A percentile compares a stretch with the other conserved stretches of the same genome.
phyloP scores from a whole-genome alignment of 371 early-diverging fungal genomes.

The Haplosporangium sp. region DNA sequence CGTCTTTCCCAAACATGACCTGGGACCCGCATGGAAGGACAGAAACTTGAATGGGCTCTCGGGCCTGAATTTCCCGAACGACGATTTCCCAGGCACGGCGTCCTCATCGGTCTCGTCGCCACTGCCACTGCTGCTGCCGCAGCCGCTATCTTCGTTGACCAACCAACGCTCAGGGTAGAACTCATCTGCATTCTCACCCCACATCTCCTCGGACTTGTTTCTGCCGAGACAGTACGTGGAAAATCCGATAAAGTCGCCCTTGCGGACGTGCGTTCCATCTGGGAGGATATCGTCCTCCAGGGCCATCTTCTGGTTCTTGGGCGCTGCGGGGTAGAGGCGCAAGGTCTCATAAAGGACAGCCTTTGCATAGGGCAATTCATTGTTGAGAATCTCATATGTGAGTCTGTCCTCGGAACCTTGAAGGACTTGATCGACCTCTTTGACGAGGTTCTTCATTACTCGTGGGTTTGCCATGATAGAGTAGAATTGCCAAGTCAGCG shows the following conservation, averaged over 20 bases:
- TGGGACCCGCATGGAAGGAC: too few relatives aligned
- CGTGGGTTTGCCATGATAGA: slow-evolving; percentile 65
- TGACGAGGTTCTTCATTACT: slow-evolving; percentile 64
- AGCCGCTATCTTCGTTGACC: too few relatives aligned
- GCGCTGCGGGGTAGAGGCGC: slow-evolving; percentile 78
- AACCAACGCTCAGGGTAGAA: too few relatives aligned
- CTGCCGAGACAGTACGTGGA: slow-evolving; percentile 64
- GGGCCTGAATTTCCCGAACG: too few relatives aligned
- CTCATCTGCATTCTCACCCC: too few relatives aligned
- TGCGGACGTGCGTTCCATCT: slow-evolving; percentile 66
- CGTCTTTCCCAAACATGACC: too few relatives aligned
- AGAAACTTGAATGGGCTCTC: too few relatives aligned
- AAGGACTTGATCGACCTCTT: slow-evolving; percentile 60
- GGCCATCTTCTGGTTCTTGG: slow-evolving; percentile 72
- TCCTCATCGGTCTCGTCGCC: too few relatives aligned
- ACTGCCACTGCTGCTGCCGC: too few relatives aligned
- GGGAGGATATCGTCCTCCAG: slow-evolving; percentile 75
- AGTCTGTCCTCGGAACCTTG: slow-evolving; percentile 20
- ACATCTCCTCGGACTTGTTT: too few relatives aligned
- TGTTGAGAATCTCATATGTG: slow-evolving; percentile 54
- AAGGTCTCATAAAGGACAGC: slow-evolving; percentile 75
- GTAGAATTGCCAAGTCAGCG: slow-evolving; percentile 79
- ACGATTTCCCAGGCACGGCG: too few relatives aligned
- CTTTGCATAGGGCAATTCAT: slow-evolving; percentile 67
- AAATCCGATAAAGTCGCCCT: slow-evolving; percentile 68